Percentiles rank a stretch among this genome's conserved stretches.
Evolutionary conservation across 208 protist species (phyloP).

Genomic region (Trypanosoma mega): DNA sequence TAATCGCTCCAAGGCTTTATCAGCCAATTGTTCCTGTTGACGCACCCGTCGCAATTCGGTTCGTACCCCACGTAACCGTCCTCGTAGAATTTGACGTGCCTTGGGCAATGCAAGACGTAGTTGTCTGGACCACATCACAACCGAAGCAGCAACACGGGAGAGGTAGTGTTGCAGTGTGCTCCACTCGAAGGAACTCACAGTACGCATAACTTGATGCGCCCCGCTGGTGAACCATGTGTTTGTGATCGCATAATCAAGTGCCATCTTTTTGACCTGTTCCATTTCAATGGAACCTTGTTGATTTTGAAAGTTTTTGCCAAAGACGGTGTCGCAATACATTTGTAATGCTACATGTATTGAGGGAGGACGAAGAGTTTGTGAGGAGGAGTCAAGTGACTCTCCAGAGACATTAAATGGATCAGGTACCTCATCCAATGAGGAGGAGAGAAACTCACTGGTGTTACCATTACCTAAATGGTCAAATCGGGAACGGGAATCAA

Average conservation of each 20-base stretch:
- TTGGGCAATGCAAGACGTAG: constrained; percentile 35
- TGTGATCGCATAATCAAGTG: constrained; percentile 40
- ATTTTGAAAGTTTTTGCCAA: constrained; percentile 26
- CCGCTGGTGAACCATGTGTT: constrained; percentile 55
- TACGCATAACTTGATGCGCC: constrained; percentile 30
- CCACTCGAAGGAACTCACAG: constrained; percentile 46
- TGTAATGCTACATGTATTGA: constrained; percentile 8
- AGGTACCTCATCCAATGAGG: background rate
- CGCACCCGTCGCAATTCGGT: constrained; percentile 6
- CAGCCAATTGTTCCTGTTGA: constrained; percentile 12
- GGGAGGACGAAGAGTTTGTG: background rate
- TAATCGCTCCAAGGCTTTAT: constrained; percentile 24
- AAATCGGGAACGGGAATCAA: constrained; percentile 2
- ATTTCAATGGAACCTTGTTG: background rate
- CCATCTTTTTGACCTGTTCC: constrained; percentile 20
- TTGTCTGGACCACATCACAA: constrained; percentile 67
- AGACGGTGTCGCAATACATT: constrained; percentile 31
- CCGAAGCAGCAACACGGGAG: constrained; percentile 33
- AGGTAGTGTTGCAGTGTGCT: constrained; percentile 30
- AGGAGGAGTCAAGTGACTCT: background rate
- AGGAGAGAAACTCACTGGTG: background rate
- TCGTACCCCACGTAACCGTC: background rate
- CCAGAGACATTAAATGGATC: background rate
- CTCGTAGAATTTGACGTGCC: constrained; percentile 6
- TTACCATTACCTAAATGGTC: background rate